Conservation (phyloP, 2,329 filamentous ascomycete genomes). For the Shiraia sp. region DNA sequence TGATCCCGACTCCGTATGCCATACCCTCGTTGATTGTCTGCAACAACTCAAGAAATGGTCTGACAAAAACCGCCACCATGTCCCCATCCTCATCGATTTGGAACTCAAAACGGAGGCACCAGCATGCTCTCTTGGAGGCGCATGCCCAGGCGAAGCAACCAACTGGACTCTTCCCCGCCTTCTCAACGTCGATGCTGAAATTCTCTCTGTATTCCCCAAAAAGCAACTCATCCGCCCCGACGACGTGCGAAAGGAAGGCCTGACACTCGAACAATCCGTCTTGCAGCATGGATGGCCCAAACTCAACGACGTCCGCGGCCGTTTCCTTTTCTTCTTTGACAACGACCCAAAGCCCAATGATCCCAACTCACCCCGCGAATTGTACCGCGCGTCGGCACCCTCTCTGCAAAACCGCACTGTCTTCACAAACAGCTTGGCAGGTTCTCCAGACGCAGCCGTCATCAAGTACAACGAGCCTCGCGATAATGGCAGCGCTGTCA, state of each 20-base stretch:
- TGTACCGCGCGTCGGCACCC: conserved; percentile 45
- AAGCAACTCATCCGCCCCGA: conserved; percentile 54
- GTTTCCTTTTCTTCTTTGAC: conserved; percentile 57
- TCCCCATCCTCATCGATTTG: conserved; percentile 55
- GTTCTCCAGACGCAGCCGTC: conserved; percentile 52
- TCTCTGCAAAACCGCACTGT: conserved; percentile 51
- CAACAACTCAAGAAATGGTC: conserved; percentile 51
- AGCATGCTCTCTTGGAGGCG: conserved; percentile 37
- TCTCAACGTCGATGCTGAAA: conserved; percentile 53
- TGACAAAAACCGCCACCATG: conserved; percentile 47
- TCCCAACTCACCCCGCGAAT: conserved; percentile 37
- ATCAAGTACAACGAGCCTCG: conserved; percentile 55
- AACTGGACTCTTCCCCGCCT: conserved; percentile 52
- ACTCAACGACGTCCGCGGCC: conserved; percentile 49
- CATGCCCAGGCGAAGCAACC: conserved; percentile 46
- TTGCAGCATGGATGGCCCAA: conserved; percentile 55
- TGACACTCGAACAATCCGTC: conserved; percentile 54
- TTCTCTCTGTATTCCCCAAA: conserved; percentile 48
- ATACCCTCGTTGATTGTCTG: conserved; percentile 53
- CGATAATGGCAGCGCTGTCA: conserved; percentile 43
- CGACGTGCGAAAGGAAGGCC: conserved; percentile 46
- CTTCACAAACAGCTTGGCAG: conserved; percentile 55
- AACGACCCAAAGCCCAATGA: conserved; percentile 47
- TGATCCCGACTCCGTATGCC: conserved; percentile 53
- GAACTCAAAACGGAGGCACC: conserved; percentile 53